phyloP scores from a whole-genome alignment of 805 yeast genomes.

The Ogataea pilisensis region DNA sequence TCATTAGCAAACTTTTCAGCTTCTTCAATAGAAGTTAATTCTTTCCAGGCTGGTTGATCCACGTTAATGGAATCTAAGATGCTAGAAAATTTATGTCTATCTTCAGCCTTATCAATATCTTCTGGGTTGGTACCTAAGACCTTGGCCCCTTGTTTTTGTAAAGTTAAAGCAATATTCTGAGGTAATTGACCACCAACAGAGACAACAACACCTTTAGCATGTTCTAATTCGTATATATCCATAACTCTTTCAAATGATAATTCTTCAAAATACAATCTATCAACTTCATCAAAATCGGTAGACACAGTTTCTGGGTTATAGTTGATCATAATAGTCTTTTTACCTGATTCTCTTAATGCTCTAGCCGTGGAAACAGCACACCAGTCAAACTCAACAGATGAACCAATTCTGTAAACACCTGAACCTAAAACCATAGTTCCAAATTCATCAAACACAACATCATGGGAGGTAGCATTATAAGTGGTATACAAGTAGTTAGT shows the following conservation, averaged over 20 bases:
- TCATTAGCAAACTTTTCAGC: conserved; percentile 89
- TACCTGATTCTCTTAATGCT: conserved; percentile 80
- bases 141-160: conserved; percentile 92
- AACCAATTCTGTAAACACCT: conserved; percentile 98
- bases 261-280: conserved; percentile 92
- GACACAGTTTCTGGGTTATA: conserved; percentile 98
- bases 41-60: conserved; percentile 99
- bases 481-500: conserved; percentile 95
- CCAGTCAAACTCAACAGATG: conserved; percentile 99
- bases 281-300: conserved; percentile 98
- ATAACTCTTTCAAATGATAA: conserved; percentile 90
- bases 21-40: conserved; percentile 85
- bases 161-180: conserved; percentile 88
- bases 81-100: conserved; percentile 95
- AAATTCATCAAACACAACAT: conserved; percentile 82
- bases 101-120: conserved; percentile 98
- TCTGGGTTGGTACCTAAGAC: conserved; percentile 96
- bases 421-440: conserved; percentile 96
- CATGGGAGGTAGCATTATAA: conserved; percentile 86
- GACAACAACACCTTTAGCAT: conserved; percentile 85
- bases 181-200: conserved; percentile 99
- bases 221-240: conserved; percentile 91
- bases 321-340: conserved; percentile 93
- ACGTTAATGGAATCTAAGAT: conserved; percentile 95
- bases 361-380: conserved; percentile 98